Conservation (phyloP, 305 asterid species). For the Fraxinus latifolia region DNA sequence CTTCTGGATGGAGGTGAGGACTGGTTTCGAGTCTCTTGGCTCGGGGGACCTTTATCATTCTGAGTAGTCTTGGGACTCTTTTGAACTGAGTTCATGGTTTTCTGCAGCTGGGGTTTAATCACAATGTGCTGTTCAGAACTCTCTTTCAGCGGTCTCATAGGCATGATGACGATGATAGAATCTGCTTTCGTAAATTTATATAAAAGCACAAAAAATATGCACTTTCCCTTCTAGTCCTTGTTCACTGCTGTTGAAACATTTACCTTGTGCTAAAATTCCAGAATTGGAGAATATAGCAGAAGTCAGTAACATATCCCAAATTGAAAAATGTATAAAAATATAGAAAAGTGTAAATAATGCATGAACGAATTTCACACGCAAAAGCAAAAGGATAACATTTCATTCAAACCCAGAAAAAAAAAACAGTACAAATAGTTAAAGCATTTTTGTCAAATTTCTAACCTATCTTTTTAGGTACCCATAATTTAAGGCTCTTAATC, state of each 20-base stretch:
- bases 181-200: conserved; percentile 9
- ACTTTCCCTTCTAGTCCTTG: conserved; percentile 23
- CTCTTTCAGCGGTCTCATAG: conserved; percentile 80
- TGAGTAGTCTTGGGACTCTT: conserved; percentile 38
- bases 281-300: conserved; percentile 36
- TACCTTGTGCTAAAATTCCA: conserved; percentile 53
- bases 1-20: conserved; percentile 67
- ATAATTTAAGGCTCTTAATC: conserved; percentile 20
- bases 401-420: neutral
- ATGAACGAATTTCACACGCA: conserved; percentile 47
- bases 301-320: conserved; percentile 50
- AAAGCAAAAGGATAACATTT: conserved; percentile 34
- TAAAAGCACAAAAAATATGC: conserved; percentile 7
- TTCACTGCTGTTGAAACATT: conserved; percentile 38
- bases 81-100: conserved; percentile 28
- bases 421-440: conserved; percentile 11
- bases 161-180: conserved; percentile 47
- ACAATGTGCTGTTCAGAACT: conserved; percentile 63
- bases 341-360: conserved; percentile 30
- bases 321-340: conserved; percentile 27
- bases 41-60: conserved; percentile 57
- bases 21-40: conserved; percentile 50
- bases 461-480: conserved; percentile 23
- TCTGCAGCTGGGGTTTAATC: conserved; percentile 59
- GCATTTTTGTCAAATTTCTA: conserved; percentile 12